Conservation (phyloP, 2,329 filamentous ascomycete genomes). For the Sclerotinia sclerotiorum region DNA sequence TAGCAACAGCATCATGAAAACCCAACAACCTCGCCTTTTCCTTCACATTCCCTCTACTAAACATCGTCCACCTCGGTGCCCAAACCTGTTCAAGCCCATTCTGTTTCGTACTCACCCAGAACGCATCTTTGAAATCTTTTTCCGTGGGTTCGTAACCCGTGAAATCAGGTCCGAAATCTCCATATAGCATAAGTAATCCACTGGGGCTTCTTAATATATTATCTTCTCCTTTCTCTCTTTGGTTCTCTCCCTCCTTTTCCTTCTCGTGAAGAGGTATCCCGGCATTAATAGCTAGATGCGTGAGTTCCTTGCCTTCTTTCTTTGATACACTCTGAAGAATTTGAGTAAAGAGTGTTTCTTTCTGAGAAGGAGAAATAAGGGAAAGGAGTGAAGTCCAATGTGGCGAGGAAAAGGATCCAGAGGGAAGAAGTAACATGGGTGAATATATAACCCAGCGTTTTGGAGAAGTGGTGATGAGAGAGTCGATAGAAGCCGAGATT, state of each 20-base stretch:
- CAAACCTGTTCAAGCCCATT: conserved; percentile 81
- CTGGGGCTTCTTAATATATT: conserved; percentile 75
- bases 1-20: conserved; percentile 43
- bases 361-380: not conserved
- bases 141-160: conserved; percentile 25
- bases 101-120: conserved; percentile 79
- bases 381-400: conserved; percentile 32
- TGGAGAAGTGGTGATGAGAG: conserved; percentile 41
- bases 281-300: conserved; percentile 60
- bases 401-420: conserved; percentile 54
- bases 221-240: conserved; percentile 42
- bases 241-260: conserved; percentile 21
- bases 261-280: conserved; percentile 54
- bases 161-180: conserved; percentile 65
- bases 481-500: conserved; percentile 27
- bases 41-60: conserved; percentile 83
- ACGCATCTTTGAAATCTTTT: conserved; percentile 62
- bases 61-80: conserved; percentile 92
- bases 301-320: conserved; percentile 47
- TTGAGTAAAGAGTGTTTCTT: conserved; percentile 47
- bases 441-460: conserved; percentile 61
- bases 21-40: conserved; percentile 78
- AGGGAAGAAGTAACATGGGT: conserved; percentile 60
- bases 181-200: conserved; percentile 67
- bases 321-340: conserved; percentile 51